Evolutionary conservation across 2,329 filamentous ascomycete species (phyloP).

Genomic region (Colletotrichum kahawae): DNA sequence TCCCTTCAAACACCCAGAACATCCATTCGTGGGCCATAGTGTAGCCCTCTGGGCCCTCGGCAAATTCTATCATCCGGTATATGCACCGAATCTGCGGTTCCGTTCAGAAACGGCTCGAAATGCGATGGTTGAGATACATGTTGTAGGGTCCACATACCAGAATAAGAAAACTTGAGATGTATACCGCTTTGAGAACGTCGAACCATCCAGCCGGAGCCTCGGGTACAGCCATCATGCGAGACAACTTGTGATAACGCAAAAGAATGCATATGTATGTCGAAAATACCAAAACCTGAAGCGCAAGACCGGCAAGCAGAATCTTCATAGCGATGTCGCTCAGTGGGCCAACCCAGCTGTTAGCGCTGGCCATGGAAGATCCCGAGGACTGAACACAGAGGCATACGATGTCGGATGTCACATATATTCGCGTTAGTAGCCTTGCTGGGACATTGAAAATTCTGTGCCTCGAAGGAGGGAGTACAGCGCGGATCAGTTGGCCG

Average conservation of each 20-base stretch:
- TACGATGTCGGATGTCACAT: slow-evolving; percentile 50
- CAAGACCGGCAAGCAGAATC: slow-evolving; percentile 46
- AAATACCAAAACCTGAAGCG: slow-evolving; percentile 45
- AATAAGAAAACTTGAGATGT: slow-evolving; percentile 48
- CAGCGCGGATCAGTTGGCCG: slow-evolving; percentile 46
- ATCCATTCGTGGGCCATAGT: slow-evolving; percentile 56
- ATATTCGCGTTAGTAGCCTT: slow-evolving; percentile 46
- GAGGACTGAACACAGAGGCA: slow-evolving; percentile 49
- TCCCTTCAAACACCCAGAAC: slow-evolving; percentile 56
- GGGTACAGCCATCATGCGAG: slow-evolving; percentile 22
- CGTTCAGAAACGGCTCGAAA: not conserved
- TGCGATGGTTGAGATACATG: not conserved
- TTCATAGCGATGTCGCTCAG: slow-evolving; percentile 42
- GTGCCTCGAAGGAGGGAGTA: slow-evolving; percentile 37
- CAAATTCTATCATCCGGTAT: slow-evolving; percentile 58
- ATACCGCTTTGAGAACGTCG: slow-evolving; percentile 45
- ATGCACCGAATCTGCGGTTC: slow-evolving; percentile 50
- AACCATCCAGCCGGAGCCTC: slow-evolving; percentile 39
- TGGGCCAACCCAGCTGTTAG: slow-evolving; percentile 45
- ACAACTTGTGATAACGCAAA: slow-evolving; percentile 39
- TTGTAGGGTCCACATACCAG: slow-evolving; percentile 38
- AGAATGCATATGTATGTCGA: slow-evolving; percentile 44
- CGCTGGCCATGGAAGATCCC: slow-evolving; percentile 48
- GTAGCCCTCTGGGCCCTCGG: slow-evolving; percentile 55
- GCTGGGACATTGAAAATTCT: slow-evolving; percentile 40